Evolutionary conservation across 148 eudicot species (phyloP), one percentile per base, ranked within the genome.

Genomic region (Persicaria tinctoria): DNA sequence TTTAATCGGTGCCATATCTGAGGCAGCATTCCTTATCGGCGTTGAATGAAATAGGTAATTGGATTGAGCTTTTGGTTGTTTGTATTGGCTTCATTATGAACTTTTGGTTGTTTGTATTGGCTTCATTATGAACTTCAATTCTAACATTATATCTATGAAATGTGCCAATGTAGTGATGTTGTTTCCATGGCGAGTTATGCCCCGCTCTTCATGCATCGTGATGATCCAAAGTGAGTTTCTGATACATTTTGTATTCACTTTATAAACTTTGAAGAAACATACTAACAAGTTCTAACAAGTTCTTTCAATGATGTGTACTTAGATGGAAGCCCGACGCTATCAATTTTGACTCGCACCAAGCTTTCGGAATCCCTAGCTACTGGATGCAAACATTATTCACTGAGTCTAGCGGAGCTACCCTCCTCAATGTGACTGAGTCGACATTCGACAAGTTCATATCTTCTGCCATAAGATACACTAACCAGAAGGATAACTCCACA

Each of bases 11-110:
- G 93, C 89, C 73, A 50, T 93, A 45, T 90, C 92, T 9, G 96
- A 93, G 82, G 96, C 93, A 44, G 98, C 90, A n/a, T 93, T 93
- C 82, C 87, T 93, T 45, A 78, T 93, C 49, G 92, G 93, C 51
- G 46, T 93, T 11, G 97, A 92, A 72, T 80, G 78, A 72, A 90
- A 92, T 73, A 85, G 92, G 97, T 69, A 32, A 1, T 32, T 32
- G 38, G 38, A 69, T 16, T 8, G 10, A 69, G 2, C 11, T 45
- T 32, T 16, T 32, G 14, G 10, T 69, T 45, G 46, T 45, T 8
- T 32, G 8, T 45, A 51, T 51, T 11, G n/a, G 54, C n/a, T 53
- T 53, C 56, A 3, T 12, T 9, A 4, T 5, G 5, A 69, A 8
- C 10, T 45, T 32, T 14, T 32, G 14, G 10, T 45, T 45, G 46